phyloP scores from a whole-genome alignment of 345 rosid genomes.

The Pistacia integerrima region DNA sequence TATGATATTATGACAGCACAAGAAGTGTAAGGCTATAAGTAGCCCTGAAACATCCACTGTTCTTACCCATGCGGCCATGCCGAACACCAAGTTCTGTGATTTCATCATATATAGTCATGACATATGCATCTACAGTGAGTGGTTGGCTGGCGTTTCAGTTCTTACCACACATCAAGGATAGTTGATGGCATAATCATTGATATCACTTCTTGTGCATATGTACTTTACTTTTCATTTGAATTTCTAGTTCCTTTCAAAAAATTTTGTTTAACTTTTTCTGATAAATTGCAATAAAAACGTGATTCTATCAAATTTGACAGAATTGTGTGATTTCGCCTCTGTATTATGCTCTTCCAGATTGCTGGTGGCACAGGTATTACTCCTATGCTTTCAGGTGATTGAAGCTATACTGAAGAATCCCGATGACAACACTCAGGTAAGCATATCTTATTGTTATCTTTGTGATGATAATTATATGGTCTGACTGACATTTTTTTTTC shows the following conservation, averaged over 20 bases:
- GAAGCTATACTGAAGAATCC: conserved; percentile 89
- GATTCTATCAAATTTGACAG: background rate
- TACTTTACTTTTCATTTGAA: conserved; percentile 2
- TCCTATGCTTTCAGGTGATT: conserved; percentile 95
- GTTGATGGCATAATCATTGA: background rate
- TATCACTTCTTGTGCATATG: background rate
- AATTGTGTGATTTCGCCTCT: background rate
- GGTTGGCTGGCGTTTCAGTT: background rate
- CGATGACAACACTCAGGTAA: conserved; percentile 87
- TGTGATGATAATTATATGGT: background rate
- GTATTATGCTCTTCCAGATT: conserved; percentile 45
- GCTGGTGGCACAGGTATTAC: conserved; percentile 98
- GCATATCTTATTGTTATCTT: conserved; percentile 12
- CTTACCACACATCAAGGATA: background rate
- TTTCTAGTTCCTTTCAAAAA: background rate
- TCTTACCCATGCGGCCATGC: background rate
- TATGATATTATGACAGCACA: background rate
- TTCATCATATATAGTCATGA: background rate
- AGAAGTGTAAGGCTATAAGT: background rate
- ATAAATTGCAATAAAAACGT: background rate
- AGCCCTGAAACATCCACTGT: background rate
- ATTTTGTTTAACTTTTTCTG: background rate
- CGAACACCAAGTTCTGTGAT: background rate
- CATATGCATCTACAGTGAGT: background rate
- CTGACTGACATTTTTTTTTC: background rate